Evolutionary conservation across 345 rosid genomes (phyloP).

Genomic region (Anastatica hierochuntica): DNA sequence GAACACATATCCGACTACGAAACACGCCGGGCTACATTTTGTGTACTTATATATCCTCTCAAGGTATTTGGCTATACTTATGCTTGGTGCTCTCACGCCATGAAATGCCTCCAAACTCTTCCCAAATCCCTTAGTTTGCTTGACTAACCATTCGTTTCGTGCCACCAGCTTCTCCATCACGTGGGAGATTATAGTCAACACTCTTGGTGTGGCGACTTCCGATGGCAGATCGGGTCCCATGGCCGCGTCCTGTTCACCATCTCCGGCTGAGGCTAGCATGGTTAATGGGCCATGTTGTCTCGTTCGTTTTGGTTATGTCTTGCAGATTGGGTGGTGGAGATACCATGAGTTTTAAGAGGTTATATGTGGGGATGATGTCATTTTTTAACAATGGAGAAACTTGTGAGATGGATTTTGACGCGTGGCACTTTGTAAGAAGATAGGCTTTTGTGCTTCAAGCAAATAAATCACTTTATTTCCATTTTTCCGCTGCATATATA

Average conservation of each 20-base stretch:
- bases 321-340: constrained; percentile 22
- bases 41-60: constrained; percentile 85
- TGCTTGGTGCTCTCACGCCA: constrained; percentile 65
- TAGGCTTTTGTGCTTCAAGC: background rate
- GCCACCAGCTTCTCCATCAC: constrained; percentile 69
- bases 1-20: constrained; percentile 74
- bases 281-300: constrained; percentile 21
- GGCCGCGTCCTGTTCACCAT: constrained; percentile 19
- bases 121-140: constrained; percentile 27
- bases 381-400: background rate
- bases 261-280: constrained; percentile 23
- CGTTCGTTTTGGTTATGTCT: constrained; percentile 5
- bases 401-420: constrained; percentile 8
- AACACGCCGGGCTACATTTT: constrained; percentile 77
- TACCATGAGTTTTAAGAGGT: constrained; percentile 8
- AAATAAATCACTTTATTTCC: no score
- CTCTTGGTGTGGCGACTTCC: constrained; percentile 44
- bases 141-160: constrained; percentile 52
- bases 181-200: constrained; percentile 50
- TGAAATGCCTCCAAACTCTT: constrained; percentile 65
- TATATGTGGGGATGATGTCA: constrained; percentile 14
- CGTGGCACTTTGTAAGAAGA: constrained; percentile 13
- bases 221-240: constrained; percentile 16
- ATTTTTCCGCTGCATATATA: no score
- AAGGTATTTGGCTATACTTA: constrained; percentile 68